Percentiles rank a stretch among this genome's conserved stretches.
phyloP scores from a whole-genome alignment of 352 stramenopile species.

The Pythium myriotylum region DNA sequence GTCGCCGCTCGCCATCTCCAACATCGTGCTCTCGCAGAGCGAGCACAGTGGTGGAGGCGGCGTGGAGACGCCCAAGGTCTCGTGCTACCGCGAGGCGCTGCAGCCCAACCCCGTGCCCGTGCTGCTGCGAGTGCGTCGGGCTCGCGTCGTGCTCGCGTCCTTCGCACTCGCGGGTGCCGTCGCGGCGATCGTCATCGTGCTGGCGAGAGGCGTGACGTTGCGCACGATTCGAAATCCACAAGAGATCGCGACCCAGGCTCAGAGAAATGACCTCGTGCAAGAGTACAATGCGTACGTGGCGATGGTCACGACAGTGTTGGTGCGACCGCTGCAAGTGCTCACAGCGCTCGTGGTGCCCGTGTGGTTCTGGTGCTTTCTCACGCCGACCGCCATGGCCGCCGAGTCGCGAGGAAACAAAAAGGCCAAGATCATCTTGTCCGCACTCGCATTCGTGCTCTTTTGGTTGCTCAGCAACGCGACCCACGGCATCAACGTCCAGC shows the following conservation, averaged over 20 bases:
- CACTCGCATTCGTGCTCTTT: conserved; percentile 43
- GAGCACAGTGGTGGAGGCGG: conserved; percentile 4
- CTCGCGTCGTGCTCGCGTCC: conserved; percentile 7
- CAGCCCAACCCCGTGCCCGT: conserved; percentile 30
- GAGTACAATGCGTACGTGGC: conserved; percentile 45
- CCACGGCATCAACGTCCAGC: conserved; percentile 54
- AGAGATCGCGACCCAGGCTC: background rate
- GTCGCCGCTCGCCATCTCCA: conserved; percentile 66
- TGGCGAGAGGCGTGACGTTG: conserved; percentile 15
- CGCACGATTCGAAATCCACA: conserved; percentile 6
- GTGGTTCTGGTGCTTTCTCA: conserved; percentile 59
- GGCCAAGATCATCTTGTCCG: conserved; percentile 27
- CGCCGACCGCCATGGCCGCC: conserved; percentile 46
- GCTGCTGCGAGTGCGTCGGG: conserved; percentile 26
- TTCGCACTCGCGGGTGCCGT: background rate
- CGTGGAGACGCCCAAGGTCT: conserved; percentile 26
- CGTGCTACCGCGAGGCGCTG: conserved; percentile 27
- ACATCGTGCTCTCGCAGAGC: conserved; percentile 60
- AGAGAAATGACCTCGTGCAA: conserved; percentile 20
- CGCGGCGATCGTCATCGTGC: conserved; percentile 14
- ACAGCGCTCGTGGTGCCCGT: conserved; percentile 52
- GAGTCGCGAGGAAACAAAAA: conserved; percentile 18
- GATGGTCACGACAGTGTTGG: conserved; percentile 32
- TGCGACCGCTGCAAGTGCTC: conserved; percentile 54
- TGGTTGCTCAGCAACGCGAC: conserved; percentile 75